Base-by-base conservation (phyloP, 1,284 basidiomycete genomes). In the Puccinia horiana region DNA sequence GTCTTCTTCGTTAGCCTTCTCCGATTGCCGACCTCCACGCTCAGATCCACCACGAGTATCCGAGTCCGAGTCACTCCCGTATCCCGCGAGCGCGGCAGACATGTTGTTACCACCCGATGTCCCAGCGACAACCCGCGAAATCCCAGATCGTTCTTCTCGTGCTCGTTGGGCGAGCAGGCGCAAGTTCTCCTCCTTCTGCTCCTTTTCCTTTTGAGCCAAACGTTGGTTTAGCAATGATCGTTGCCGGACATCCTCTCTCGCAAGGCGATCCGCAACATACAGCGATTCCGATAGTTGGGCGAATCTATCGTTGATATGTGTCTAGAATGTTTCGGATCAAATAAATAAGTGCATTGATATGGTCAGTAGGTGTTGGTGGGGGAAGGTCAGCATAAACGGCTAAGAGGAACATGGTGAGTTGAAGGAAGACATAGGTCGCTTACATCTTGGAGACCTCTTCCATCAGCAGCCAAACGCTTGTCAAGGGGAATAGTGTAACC, bases 401-500 rank as follows among this genome's bases (percentile, higher is more conserved):
- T 2, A 35, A 5, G 32, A 18, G 29, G 18, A 29, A 37, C 20
- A 9, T 20, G 6, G 32, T 32, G 6, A 8, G 29, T 12, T 56
- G 12, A 58, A 37, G 40, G 58, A 47, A 18, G 23, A 72, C 35
- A 37, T 4, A 79, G 16, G 78, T 44, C n/a, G 89, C 93, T 87
- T 83, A 98, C 95, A 87, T 99, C 97, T 88, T 99, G 96, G 63
- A 99, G 89, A 78, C 96, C 96, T 85, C 96, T 91, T 20, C 96
- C 97, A 87, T 99, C 96, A 16, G 97, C 96, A 29, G 97, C 97
- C 72, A 99, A 90, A 85, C 97, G 94, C 89, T 99, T 99, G 88
- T 99, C 97, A 35, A 99, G 90, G 40, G 97, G 96, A 85, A 99
- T 98, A 6, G 96, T 99, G 88, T 96, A 99, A 90, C 97, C 97